Percentiles rank a stretch among this genome's conserved stretches.
Evolutionary conservation across 2,329 filamentous ascomycete genomes (phyloP).

Genomic region (Colletotrichum truncatum): DNA sequence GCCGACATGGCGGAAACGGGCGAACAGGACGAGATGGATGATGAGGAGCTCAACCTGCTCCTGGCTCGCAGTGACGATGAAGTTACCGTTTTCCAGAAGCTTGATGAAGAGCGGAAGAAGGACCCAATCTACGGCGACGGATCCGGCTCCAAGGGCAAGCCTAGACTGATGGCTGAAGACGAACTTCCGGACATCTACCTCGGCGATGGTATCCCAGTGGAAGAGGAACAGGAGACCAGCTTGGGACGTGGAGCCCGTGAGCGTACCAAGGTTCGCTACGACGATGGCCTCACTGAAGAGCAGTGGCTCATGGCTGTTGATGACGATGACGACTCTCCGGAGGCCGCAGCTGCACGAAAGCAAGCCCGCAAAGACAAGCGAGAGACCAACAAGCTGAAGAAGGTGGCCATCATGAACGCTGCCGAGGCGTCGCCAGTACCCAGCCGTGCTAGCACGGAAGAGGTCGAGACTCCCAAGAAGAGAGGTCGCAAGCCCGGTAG

Average conservation of each 20-base stretch:
- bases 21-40: slow-evolving; percentile 97
- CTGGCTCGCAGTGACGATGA: slow-evolving; percentile 90
- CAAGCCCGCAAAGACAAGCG: slow-evolving; percentile 85
- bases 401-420: slow-evolving; percentile 40
- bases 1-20: slow-evolving; percentile 73
- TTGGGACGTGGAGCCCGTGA: slow-evolving; percentile 92
- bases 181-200: slow-evolving; percentile 96
- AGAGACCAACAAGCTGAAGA: slow-evolving; percentile 78
- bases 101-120: slow-evolving; percentile 79
- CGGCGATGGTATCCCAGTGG: slow-evolving; percentile 82
- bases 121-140: slow-evolving; percentile 76
- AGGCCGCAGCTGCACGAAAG: slow-evolving; percentile 91
- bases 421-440: slow-evolving; percentile 77
- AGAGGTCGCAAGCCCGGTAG: slow-evolving; percentile 82
- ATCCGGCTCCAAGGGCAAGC: slow-evolving; percentile 68
- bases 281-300: slow-evolving; percentile 97
- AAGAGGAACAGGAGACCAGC: slow-evolving; percentile 79
- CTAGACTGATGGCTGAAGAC: slow-evolving; percentile 85
- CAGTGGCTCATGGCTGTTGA: slow-evolving; percentile 99
- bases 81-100: slow-evolving; percentile 78
- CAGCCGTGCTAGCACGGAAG: slow-evolving; percentile 87
- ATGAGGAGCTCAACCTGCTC: slow-evolving; percentile 95
- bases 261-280: slow-evolving; percentile 92
- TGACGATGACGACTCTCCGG: slow-evolving; percentile 92
- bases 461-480: slow-evolving; percentile 78